These are phyloP conservation scores for Nemophila menziesii DNA, from an alignment of 257 asterid genomes.

Conservation along the genomic window DNA sequence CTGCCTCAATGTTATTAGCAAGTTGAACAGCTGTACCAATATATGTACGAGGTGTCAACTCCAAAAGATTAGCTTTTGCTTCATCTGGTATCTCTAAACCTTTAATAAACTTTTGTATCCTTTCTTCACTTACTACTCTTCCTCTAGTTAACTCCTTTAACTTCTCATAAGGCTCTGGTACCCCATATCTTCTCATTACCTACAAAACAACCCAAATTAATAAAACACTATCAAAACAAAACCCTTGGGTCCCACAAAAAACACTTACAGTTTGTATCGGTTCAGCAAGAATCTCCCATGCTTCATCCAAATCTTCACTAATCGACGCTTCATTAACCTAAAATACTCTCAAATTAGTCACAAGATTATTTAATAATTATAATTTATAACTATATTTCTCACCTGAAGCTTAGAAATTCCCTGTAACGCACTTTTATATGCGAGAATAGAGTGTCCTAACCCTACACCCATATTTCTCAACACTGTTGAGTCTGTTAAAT, in stretches of 20 bases:
- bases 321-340: constrained; percentile 72
- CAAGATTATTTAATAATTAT: neutral
- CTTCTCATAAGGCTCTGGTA: constrained; percentile 91
- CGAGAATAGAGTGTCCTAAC: constrained; percentile 77
- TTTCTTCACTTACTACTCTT: constrained; percentile 58
- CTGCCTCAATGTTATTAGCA: constrained; percentile 23
- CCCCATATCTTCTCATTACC: constrained; percentile 89
- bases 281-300: constrained; percentile 98
- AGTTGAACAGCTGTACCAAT: constrained; percentile 41
- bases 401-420: constrained; percentile 90
- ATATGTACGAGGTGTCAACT: constrained; percentile 68
- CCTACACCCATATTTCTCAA: constrained; percentile 88
- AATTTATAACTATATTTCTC: constrained; percentile 5
- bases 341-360: constrained; percentile 1
- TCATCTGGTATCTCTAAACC: constrained; percentile 54
- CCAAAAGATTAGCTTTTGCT: constrained; percentile 51
- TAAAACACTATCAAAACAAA: neutral
- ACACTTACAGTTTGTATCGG: constrained; percentile 84
- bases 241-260: no score
- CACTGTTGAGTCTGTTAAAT: constrained; percentile 83
- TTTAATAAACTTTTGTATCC: constrained; percentile 57
- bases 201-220: constrained; percentile 8
- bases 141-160: constrained; percentile 90
- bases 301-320: constrained; percentile 45
- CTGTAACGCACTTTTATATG: constrained; percentile 68